Evolutionary conservation across 2,329 filamentous ascomycete species (phyloP), one percentile per base, ranked within the genome.

Genomic region (Clonostachys rosea): DNA sequence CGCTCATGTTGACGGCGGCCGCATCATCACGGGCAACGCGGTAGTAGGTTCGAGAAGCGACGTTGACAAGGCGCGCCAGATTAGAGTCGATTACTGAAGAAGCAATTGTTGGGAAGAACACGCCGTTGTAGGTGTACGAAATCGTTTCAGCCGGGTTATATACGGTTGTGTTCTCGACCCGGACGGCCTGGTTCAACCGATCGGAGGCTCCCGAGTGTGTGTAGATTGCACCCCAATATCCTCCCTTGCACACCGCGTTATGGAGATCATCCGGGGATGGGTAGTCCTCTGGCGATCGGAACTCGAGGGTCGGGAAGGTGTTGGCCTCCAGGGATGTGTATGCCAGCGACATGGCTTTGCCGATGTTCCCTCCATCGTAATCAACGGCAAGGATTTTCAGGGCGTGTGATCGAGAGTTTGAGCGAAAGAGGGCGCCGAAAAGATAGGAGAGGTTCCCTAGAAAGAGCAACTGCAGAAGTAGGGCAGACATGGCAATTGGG

Each of bases 211-310:
- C 63, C 7, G 54, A 42, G 24, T 56, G 52, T 14, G 59, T 56
- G 35, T 66, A 66, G 6, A 70, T 45, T 3, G 64, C 66, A 3
- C 53, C 68, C 68, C 68, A 71, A 49, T 67, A 68, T 33, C 59
- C 49, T 0, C 54, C 55, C 12, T 59, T 52, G 48, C 69, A 71
- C 18, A 71, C 65, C 1, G 59, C 57, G n/a, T 61, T 50, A 35
- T 52, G 53, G 5, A 70, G 47, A 30, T 60, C 52, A 2, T 46
- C 54, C 0, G 58, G 44, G 1, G 53, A 52, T 0, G 62, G 50
- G 44, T 59, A 69, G n/a, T 64, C 43, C 1, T 49, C 47, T 6
- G 49, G 34, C 24, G 24, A 30, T 16, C 46, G 51, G 42, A 65
- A 60, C 24, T 61, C 54, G 18, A 71, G 42, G 1, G 62, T 62